phyloP scores from a whole-genome alignment of 2,329 filamentous ascomycete species.

The Fusarium sp. region DNA sequence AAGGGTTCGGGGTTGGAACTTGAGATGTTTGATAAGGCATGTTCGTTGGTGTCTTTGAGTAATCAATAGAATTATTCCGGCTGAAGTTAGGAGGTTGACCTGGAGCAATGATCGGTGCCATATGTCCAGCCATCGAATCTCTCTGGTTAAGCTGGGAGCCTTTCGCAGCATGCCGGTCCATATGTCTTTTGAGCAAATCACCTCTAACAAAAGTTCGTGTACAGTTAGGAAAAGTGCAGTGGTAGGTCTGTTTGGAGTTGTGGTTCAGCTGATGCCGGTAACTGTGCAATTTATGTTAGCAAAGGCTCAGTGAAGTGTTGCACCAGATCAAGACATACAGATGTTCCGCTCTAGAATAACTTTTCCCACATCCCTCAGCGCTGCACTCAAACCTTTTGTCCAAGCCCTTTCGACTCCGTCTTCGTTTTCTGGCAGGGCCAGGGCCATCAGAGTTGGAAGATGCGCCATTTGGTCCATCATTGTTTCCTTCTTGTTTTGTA shows the following conservation, averaged over 20 bases:
- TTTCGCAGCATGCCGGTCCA: constrained; percentile 84
- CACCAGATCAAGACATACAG: constrained; percentile 70
- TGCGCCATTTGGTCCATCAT: constrained; percentile 57
- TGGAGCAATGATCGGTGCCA: constrained; percentile 58
- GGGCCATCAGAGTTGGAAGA: constrained; percentile 70
- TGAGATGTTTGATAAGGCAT: constrained; percentile 65
- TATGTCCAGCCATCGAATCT: constrained; percentile 64
- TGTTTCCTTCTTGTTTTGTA: constrained; percentile 55
- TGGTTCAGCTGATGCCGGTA: constrained; percentile 97
- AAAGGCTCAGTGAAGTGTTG: background rate
- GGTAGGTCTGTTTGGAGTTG: constrained; percentile 94
- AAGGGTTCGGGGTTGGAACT: constrained; percentile 62
- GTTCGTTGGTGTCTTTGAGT: constrained; percentile 58
- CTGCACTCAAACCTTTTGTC: constrained; percentile 90
- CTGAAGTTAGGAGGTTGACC: constrained; percentile 66
- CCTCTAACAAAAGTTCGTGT: constrained; percentile 92
- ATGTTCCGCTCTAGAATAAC: constrained; percentile 96
- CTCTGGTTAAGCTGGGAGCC: constrained; percentile 83
- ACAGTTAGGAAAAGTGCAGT: constrained; percentile 93
- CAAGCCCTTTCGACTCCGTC: constrained; percentile 81
- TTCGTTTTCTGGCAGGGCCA: constrained; percentile 74
- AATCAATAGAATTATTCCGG: constrained; percentile 57
- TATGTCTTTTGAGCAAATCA: constrained; percentile 89
- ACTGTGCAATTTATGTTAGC: constrained; percentile 55
- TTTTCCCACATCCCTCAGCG: constrained; percentile 91